These are phyloP conservation scores for Umbelopsis sp. DNA, from an alignment of 192 early-diverging fungal species.

Conservation along the genomic window DNA sequence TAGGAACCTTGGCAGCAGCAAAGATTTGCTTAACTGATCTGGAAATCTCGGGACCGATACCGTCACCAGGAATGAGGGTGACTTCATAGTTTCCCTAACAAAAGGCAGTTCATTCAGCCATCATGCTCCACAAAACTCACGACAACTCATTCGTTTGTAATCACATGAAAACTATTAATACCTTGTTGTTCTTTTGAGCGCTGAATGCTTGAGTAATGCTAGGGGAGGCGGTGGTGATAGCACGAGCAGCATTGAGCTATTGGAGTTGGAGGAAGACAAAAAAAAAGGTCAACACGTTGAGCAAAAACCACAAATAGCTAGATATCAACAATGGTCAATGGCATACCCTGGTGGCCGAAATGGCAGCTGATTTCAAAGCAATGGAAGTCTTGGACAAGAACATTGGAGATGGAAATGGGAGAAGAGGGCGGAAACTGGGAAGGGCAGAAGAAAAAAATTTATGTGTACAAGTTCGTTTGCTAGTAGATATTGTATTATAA, in stretches of 20 bases:
- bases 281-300: constrained; percentile 2
- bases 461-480: neutral
- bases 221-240: constrained; percentile 48
- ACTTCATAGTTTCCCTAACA: constrained; percentile 79
- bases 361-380: constrained; percentile 36
- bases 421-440: constrained; percentile 21
- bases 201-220: constrained; percentile 56
- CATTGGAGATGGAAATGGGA: constrained; percentile 29
- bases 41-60: constrained; percentile 98
- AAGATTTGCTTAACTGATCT: constrained; percentile 91
- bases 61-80: constrained; percentile 97
- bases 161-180: constrained; percentile 20
- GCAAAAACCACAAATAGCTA: neutral
- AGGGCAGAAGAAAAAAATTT: constrained; percentile 14
- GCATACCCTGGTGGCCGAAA: constrained; percentile 36
- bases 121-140: too few relatives aligned
- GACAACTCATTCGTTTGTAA: too few relatives aligned
- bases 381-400: constrained; percentile 42
- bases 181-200: constrained; percentile 57
- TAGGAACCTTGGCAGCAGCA: constrained; percentile 88
- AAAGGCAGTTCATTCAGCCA: too few relatives aligned
- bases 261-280: neutral
- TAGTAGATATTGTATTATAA: constrained; percentile 9
- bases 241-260: constrained; percentile 40
- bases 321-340: neutral